These are phyloP conservation scores for Fonsecaea nubica DNA, from an alignment of 2,329 filamentous ascomycete genomes.

Conservation along the genomic window DNA sequence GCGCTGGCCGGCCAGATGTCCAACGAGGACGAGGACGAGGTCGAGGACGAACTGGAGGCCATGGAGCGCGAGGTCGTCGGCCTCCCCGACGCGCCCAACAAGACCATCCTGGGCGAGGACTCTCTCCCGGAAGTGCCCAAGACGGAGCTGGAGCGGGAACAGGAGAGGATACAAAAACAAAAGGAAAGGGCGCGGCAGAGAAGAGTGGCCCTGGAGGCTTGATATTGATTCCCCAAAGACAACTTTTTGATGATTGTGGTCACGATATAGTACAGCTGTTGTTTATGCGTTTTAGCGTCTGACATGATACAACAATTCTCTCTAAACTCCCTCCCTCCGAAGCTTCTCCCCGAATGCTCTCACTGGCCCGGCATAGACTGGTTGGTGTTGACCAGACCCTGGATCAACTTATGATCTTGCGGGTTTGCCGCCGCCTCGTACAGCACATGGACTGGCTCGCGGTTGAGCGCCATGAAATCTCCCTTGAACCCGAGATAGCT, in stretches of 20 bases:
- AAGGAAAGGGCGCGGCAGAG: slow-evolving; percentile 45
- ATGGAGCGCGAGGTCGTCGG: slow-evolving; percentile 69
- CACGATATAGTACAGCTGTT: slow-evolving; percentile 23
- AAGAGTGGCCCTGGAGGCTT: slow-evolving; percentile 40
- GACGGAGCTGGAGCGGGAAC: slow-evolving; percentile 42
- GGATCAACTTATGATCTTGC: slow-evolving; percentile 71
- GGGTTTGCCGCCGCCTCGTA: slow-evolving; percentile 96
- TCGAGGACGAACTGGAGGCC: slow-evolving; percentile 90
- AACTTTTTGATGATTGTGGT: slow-evolving; percentile 21
- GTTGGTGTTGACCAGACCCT: slow-evolving; percentile 50
- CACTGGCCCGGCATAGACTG: slow-evolving; percentile 53
- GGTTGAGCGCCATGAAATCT: slow-evolving; percentile 85
- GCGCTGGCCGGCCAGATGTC: slow-evolving; percentile 88
- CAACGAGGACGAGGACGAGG: slow-evolving; percentile 95
- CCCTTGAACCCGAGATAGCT: slow-evolving; percentile 92
- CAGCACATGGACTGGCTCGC: slow-evolving; percentile 81
- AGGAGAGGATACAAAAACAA: slow-evolving; percentile 43
- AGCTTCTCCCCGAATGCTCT: slow-evolving; percentile 12
- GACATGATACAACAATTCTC: not conserved
- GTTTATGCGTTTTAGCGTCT: slow-evolving; percentile 16
- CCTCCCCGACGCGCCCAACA: slow-evolving; percentile 44
- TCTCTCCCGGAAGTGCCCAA: slow-evolving; percentile 50
- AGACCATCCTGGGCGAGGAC: slow-evolving; percentile 37
- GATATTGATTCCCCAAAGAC: slow-evolving; percentile 27
- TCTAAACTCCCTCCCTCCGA: not conserved